Base-by-base conservation (phyloP, 176 grass and related monocot genomes). In the Hordeum marinum region DNA sequence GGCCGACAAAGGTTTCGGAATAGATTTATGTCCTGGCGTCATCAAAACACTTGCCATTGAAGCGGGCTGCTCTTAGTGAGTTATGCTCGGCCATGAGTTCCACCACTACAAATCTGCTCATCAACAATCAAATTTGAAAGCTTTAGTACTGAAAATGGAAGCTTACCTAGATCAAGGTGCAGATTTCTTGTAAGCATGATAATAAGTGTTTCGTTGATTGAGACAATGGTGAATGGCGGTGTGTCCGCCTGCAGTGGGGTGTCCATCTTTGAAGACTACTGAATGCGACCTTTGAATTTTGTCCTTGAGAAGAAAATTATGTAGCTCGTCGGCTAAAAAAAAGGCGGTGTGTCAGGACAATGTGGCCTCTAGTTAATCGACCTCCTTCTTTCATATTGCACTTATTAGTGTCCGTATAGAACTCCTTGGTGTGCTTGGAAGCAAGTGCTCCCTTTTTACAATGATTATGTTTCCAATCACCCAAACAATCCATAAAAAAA, bases 21-120 rank as follows among this genome's bases (percentile, higher is more conserved):
- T 87, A 55, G 87, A 92, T 63, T 32, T 82, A 23, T 98, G 96
- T 65, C 54, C 91, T 10, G 85, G 84, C 75, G 76, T 95, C 69
- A 79, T 75, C 21, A 98, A 94, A 86, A 84, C 89, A 83, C 91
- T 95, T 68, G 96, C 96, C 8, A 78, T 95, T 62, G 80, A 98
- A 85, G 96, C 85, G 10, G 83, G 84, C 67, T 95, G 96, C 61
- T 83, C 87, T 64, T 98, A 87, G 80, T 71, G 78, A 66, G 59
- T 42, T 72, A 76, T 5, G 37, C 76, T 57, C 57, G 45, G 48
- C 20, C 36, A 35, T 32, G 18, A 29, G 55, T 29, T 64, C 66
- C 43, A 27, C 25, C 61, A 9, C 67, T 80, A 37, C 75, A 80
- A 46, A 18, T 84, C 43, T 31, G 68, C 81, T 87, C 39, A n/a